These are phyloP conservation scores for Mortierella sp. DNA, from an alignment of 371 early-diverging fungal genomes.

Conservation along the genomic window DNA sequence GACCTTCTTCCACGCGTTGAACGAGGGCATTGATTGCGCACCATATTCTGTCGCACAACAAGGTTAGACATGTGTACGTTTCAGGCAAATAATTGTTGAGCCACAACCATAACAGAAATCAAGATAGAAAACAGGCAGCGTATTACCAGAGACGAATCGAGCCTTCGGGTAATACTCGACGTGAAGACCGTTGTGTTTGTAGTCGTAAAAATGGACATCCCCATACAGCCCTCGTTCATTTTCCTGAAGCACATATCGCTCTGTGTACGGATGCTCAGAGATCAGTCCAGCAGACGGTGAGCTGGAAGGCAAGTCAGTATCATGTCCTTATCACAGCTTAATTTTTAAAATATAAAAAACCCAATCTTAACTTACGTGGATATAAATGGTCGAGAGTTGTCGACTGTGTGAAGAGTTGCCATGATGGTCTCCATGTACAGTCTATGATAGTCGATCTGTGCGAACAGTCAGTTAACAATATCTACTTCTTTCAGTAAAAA, in stretches of 20 bases:
- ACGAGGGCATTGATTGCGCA: constrained; percentile 52
- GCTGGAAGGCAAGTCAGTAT: neutral
- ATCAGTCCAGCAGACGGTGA: constrained; percentile 52
- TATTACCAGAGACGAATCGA: constrained; percentile 50
- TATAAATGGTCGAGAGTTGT: constrained; percentile 36
- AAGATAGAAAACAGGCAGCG: too few species aligned
- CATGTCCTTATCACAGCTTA: neutral
- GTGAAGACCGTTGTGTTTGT: constrained; percentile 51
- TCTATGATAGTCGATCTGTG: constrained; percentile 43
- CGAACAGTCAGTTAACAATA: neutral
- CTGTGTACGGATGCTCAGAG: constrained; percentile 36
- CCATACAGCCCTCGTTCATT: constrained; percentile 42
- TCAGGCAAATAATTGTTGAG: too few species aligned
- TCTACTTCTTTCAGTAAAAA: neutral
- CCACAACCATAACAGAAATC: too few species aligned
- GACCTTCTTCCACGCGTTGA: constrained; percentile 20
- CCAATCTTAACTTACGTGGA: constrained; percentile 26
- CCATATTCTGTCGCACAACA: constrained; percentile 35
- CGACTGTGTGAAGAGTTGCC: constrained; percentile 15
- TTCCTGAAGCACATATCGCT: constrained; percentile 40
- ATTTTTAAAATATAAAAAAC: neutral
- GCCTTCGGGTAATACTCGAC: constrained; percentile 44
- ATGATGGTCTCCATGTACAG: constrained; percentile 48
- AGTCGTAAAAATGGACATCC: constrained; percentile 55
- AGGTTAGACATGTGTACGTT: too few species aligned